Evolutionary conservation across 768 basidiomycete genomes (phyloP), one percentile per base, ranked within the genome.

Genomic region (Tylopilus rubrobrunneus): DNA sequence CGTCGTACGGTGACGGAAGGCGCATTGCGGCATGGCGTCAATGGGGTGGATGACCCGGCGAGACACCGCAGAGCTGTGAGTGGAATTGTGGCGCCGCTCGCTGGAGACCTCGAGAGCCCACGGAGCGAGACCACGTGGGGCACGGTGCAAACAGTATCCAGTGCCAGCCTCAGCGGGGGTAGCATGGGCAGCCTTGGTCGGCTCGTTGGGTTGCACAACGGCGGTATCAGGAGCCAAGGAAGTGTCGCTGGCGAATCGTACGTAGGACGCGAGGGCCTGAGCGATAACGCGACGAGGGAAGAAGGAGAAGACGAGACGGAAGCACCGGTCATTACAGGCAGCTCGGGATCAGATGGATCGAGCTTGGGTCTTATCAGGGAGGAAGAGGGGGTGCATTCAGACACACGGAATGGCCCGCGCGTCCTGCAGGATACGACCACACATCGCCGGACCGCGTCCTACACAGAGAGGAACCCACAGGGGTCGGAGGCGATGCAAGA

Each of bases 101-200:
- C 45, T 0, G 48, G 51, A 5, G 63, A 57, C 51, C 25, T 55
- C 45, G 67, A 66, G 23, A 71, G 68, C 9, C 69, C 68, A 10
- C 59, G 68, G 49, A 71, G 68, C 53, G 68, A 66, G 54, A 70
- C 70, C 17, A 72, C 71, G 2, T 72, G 71, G 71, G 71, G 71
- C 37, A 72, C 71, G n/a, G 61, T 70, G 2, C 63, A 58, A 7
- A 63, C 72, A 3, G 49, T 59, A 15, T 60, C 67, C 59, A 23
- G 40, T 34, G 48, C 48, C 40, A 61, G 57, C 48, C 37, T 60
- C 41, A 56, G 55, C 34, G 64, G 56, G 25, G 60, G 58, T 12
- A 67, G 67, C 23, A 60, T 70, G 60, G 37, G 51, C 45, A 69
- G 69, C 23, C 64, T 72, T 19, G 66, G 69, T 1, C 19, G 58